Base-by-base conservation (phyloP, 208 protist species). In the Crithidia brevicula region DNA sequence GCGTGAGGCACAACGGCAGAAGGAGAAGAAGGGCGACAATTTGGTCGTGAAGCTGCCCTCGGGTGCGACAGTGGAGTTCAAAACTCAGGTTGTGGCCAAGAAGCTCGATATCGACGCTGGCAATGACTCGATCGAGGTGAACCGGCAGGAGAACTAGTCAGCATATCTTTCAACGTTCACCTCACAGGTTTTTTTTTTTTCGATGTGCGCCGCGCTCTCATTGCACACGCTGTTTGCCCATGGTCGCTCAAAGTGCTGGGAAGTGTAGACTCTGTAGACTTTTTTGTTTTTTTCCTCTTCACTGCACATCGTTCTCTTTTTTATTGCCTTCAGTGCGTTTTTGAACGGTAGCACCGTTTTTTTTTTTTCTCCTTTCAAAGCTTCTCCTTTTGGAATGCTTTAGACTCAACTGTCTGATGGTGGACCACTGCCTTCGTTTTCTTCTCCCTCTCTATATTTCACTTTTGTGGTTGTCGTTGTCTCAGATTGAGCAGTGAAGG, bases 21-120 rank as follows among this genome's bases (percentile, higher is more conserved):
- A 61, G 52, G 64, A 70, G 33, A 20, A 3, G 27, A 56, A 58
- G 25, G 61, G 61, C 27, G 61, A 43, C 36, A 67, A 58, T 49
- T 23, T 67, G 5, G 49, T 49, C 2, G 49, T 67, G 33, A 56
- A 67, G 36, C 61, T 67, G 36, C 61, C 61, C 10, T 67, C 49
- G 2, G 61, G 61, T 11, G 36, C 61, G 2, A 56, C 49, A 0
- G 50, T 67, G 16, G 25, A 53, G 33, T 67, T 67, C 36, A 67
- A 67, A 51, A 59, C 47, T 27, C 59, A 52, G 16, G 50, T 31
- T 18, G 56, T 57, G 42, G 46, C 27, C 36, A 20, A 22, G 33
- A 54, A 59, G 22, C 15, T 34, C 34, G 34, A 38, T 11, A 58
- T 57, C 38, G 56, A 68, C 4, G 46, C 52, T 6, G 36, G 45